Evolutionary conservation across 352 stramenopile species (phyloP), one percentile per base, ranked within the genome.

Genomic region (Phytopythium cucurbitacearum): DNA sequence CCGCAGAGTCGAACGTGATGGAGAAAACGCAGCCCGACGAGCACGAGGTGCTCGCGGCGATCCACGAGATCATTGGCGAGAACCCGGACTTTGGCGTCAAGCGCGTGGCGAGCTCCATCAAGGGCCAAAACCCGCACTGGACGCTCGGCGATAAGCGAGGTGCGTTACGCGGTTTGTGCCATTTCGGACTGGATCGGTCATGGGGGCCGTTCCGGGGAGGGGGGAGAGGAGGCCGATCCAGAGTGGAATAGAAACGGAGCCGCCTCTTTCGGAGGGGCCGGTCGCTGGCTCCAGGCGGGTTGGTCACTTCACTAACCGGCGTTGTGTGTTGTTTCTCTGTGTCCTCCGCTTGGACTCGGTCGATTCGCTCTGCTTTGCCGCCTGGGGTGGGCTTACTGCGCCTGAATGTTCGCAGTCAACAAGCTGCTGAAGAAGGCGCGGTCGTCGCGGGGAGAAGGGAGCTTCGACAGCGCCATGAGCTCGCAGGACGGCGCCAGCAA

Each of bases 361-460:
- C 15, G 32, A n/a, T 15, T 28, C 51, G 28, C 13, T 52, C 45
- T 15, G 9, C 38, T 16, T 11, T 45, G 16, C 28, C 45, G 32
- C 40, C 6, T 15, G 21, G 46, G 12, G 57, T 69, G 53, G 3
- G 21, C 21, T 28, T 28, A 28, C 21, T 28, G 21, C 21, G 21
- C 21, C 21, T 28, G 21, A 28, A 73, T 69, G 57, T 64, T 71
- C 43, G 45, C 67, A 84, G 80, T 89, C 52, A 81, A 65, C 54
- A 87, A 89, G 63, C 64, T 89, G 33, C 58, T 87, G 16, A 84
- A 88, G 63, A 87, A 89, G 60, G 73, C 85, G 57, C 80, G 76
- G 45, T 82, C 64, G 46, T 61, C 63, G 42, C 36, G 37, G 48
- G 36, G 38, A 15, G 48, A 45, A 3, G 48, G 36, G 36, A 45